Evolutionary conservation across 2,329 filamentous ascomycete species (phyloP), one percentile per base, ranked within the genome.

Genomic region (Trichothecium roseum): DNA sequence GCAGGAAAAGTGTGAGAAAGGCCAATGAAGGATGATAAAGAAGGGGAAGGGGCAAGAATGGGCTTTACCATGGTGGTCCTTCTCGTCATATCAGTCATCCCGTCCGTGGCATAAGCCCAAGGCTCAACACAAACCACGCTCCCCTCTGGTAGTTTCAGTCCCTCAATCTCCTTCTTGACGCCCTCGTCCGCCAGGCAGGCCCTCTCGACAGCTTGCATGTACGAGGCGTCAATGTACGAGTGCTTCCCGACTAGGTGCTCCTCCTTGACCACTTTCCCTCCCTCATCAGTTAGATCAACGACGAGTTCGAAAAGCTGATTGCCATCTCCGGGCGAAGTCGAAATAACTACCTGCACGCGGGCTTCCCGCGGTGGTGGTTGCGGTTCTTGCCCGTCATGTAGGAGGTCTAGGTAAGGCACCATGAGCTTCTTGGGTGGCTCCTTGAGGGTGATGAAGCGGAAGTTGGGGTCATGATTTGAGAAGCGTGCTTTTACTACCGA

Each of bases 71-170:
- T 72, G 1, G 60, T 64, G n/a, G 62, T 57, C 8, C 66, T 54
- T 33, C 62, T 43, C 1, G 49, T 50, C 59, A 68, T 69, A 32
- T 72, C 65, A 32, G 65, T 66, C 54, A 66, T 61, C 0, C 69
- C 69, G 46, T 74, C 68, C 0, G 66, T 64, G 0, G 60, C 69
- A 48, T 74, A 75, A 2, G 69, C 61, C 70, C 71, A 75, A 0
- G 71, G 60, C 43, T 75, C 71, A 27, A 71, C 59, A 4, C 65
- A 55, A 2, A 70, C 64, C 0, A 51, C 55, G 0, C 64, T 57
- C 2, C 55, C 62, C 5, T 52, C 42, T 0, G 71, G 69, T 0
- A 75, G 48, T 1, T 64, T 44, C 4, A 72, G 49, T 2, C 45
- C 47, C 2, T 48, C 34, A 15, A 70, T 62, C 34, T 65, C 63